Conservation (phyloP, 2,329 filamentous ascomycete species). For the Fusarium abutilonis region DNA sequence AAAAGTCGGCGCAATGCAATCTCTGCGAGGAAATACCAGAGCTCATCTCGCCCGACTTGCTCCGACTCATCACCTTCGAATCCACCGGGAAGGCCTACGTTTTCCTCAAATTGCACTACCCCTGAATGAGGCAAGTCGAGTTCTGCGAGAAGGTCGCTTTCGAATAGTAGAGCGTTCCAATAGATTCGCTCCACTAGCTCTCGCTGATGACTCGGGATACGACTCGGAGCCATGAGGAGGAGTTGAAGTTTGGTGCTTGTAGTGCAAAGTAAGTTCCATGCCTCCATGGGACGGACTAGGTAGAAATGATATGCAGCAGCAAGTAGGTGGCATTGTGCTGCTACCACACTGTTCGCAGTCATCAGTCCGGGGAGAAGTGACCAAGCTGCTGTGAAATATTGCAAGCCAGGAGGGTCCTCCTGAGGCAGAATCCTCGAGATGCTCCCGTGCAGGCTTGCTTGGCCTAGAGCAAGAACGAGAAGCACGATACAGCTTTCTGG, state of each 20-base stretch:
- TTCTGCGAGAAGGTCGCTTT: constrained; percentile 82
- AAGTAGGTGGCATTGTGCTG: constrained; percentile 82
- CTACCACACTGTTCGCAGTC: constrained; percentile 80
- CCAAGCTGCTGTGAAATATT: constrained; percentile 86
- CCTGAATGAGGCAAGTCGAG: constrained; percentile 84
- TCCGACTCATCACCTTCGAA: constrained; percentile 77
- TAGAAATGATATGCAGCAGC: constrained; percentile 87
- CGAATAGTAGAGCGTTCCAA: constrained; percentile 84
- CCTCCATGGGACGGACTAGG: constrained; percentile 81
- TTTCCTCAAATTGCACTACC: constrained; percentile 83
- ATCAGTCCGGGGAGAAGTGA: constrained; percentile 79
- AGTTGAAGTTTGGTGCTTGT: constrained; percentile 85
- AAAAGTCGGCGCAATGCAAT: constrained; percentile 81
- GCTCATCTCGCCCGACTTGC: constrained; percentile 75
- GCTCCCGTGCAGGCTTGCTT: constrained; percentile 78
- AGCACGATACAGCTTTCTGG: constrained; percentile 85
- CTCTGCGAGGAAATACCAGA: constrained; percentile 88
- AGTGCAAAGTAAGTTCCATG: constrained; percentile 82
- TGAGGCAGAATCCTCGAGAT: constrained; percentile 76
- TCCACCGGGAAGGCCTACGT: constrained; percentile 78
- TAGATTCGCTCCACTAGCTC: constrained; percentile 82
- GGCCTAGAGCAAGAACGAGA: constrained; percentile 79
- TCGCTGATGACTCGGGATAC: constrained; percentile 74
- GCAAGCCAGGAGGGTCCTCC: constrained; percentile 77
- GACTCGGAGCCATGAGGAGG: constrained; percentile 76